Base-by-base conservation (phyloP, 140 eudicot species). In the Flaveria floridana region DNA sequence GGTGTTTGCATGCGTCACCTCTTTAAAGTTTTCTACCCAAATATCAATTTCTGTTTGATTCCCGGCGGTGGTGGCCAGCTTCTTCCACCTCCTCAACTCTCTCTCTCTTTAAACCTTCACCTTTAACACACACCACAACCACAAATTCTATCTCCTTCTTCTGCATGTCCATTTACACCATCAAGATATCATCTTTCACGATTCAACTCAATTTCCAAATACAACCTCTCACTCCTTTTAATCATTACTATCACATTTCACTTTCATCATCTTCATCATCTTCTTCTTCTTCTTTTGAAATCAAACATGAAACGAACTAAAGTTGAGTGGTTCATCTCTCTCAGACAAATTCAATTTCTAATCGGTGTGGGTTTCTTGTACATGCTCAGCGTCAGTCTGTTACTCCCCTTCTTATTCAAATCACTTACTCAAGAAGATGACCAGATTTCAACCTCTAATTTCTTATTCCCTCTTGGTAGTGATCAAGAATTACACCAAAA, bases 321-420 rank as follows among this genome's bases (percentile, higher is more conserved):
- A 65, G 62, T 72, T 21, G 90, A 84, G 42, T 61, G 81, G 74
- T 71, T 86, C 79, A 79, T 77, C 75, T 73, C 89, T 9, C 68
- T 80, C 62, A 80, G 83, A 50, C 81, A 84, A 73, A 25, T 84
- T 39, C 86, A 76, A 72, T 51, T 76, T 50, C 74, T 90, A 21
- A 78, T 83, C 44, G 74, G 74, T 6, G 7, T 88, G 4, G 95
- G 83, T 34, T 15, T 90, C 73, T 21, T 90, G 30, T 90, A 84
- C 74, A 69, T 90, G 16, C 19, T 90, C 41, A 21, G 86, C 65
- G 84, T 86, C 21, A 80, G 74, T 75, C 64, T 86, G 16, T 79
- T 84, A 59, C 41, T 81, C 23, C 95, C 97, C 14, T 81, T 90
- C 65, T 73, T 88, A 13, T 88, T 88, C 74, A 84, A 61, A 82